Conservation (phyloP, 2,329 filamentous ascomycete genomes). For the Gremmenia infestans region DNA sequence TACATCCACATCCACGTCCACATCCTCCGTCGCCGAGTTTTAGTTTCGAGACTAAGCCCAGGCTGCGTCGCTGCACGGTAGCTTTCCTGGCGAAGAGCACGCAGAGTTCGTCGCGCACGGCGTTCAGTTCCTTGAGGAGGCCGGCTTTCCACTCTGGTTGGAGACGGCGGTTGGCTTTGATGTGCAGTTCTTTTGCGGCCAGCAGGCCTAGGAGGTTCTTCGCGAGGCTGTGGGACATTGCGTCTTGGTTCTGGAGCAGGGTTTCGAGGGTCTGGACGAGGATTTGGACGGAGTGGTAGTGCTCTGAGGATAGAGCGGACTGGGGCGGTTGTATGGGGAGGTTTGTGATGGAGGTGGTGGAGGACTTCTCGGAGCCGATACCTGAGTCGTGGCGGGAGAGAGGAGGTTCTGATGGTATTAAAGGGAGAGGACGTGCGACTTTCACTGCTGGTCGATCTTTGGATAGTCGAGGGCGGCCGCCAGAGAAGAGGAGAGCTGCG, state of each 20-base stretch:
- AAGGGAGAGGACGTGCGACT: not conserved
- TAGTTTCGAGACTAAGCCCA: not conserved
- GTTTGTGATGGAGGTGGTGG: too few relatives aligned
- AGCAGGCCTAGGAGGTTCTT: slow-evolving; percentile 3
- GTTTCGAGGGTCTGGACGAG: not conserved
- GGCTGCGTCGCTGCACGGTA: not conserved
- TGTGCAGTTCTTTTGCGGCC: slow-evolving; percentile 3
- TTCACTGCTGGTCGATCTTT: not conserved
- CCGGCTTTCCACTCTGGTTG: slow-evolving; percentile 1
- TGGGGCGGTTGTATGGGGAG: too few relatives aligned
- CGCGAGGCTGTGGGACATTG: not conserved
- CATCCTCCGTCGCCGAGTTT: not conserved
- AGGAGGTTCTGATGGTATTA: not conserved
- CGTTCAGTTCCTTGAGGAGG: not conserved
- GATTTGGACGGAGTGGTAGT: not conserved
- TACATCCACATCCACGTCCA: too few relatives aligned
- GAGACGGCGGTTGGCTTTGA: not conserved
- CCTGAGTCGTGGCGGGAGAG: not conserved
- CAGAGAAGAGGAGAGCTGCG: not conserved
- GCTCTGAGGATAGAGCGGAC: too few relatives aligned
- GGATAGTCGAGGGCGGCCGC: not conserved
- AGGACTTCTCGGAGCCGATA: not conserved
- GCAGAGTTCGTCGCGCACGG: slow-evolving; percentile 1
- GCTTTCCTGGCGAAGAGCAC: slow-evolving; percentile 1
- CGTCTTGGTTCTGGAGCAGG: not conserved